Base-by-base conservation (phyloP, 2,329 filamentous ascomycete genomes). In the Aspergillus quadricinctus region DNA sequence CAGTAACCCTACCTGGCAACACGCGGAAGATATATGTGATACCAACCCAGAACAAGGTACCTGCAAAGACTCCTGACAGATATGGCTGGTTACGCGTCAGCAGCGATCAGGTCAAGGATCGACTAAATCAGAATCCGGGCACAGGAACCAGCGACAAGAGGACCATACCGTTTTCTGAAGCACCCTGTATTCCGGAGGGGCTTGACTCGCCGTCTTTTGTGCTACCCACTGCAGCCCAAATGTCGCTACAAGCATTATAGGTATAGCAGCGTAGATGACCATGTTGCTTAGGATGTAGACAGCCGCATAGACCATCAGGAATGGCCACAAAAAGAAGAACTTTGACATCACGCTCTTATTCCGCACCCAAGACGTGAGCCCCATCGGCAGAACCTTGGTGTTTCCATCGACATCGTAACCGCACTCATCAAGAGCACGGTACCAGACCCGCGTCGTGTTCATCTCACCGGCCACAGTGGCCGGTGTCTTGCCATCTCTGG, bases 51-150 rank as follows among this genome's bases (percentile, higher is more conserved):
- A 96, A 95, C 19, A 97, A 75, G 0, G 92, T 89, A 1, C 81
- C 92, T 0, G 92, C 88, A 76, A 99, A 99, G 59, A 99, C 92
- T 55, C 94, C 94, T 0, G 94, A 88, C 64, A 99, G 80, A 82
- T 92, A 97, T 11, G 94, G 93, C 88, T 92, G 29, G 31, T 68
- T 56, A 67, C 61, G 52, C 50, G 54, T 60, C 37, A 68, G 60
- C 29, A 25, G 51, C 37, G 10, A 23, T 4, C 31, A 29, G 7
- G 25, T 19, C 1, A 53, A 21, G 40, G 9, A 45, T 29, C 14
- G 40, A n/a, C 14, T 17, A n/a, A 23, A 45, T 11, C 40, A 53
- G 23, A 35, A 35, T 3, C 29, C 4, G 31, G 31, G 31, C 43
- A 41, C 31, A 49, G 14, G 37, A 27, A 46, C 14, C 3, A 29